A percentile compares a stretch with the other conserved stretches of the same genome.
phyloP scores from a whole-genome alignment of 2,329 filamentous ascomycete species.

The Calonectria henricotiae region DNA sequence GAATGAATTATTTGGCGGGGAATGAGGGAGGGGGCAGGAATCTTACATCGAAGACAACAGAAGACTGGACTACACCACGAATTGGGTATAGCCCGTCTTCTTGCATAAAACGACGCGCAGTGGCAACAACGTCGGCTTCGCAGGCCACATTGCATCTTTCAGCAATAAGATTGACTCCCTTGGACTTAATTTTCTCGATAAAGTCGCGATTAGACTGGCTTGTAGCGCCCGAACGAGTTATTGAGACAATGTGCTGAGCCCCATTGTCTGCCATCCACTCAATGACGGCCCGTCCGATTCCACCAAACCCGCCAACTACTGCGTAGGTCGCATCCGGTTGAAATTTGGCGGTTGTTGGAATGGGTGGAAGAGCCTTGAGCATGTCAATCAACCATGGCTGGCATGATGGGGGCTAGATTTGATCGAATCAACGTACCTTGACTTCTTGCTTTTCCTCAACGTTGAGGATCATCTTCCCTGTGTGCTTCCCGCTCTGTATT shows the following conservation, averaged over 20 bases:
- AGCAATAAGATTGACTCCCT: not conserved
- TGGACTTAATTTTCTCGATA: not conserved
- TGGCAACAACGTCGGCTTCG: not conserved
- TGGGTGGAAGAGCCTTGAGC: not conserved
- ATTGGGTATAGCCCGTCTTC: not conserved
- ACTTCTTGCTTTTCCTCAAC: not conserved
- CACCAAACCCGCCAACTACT: not conserved
- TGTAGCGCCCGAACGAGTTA: not conserved
- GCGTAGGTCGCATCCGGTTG: conserved; percentile 1
- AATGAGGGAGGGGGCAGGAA: no score
- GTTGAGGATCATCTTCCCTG: not conserved
- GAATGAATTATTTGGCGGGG: not conserved
- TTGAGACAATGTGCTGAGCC: conserved; percentile 9
- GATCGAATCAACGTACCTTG: not conserved
- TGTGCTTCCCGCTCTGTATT: not conserved
- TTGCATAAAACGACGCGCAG: not conserved
- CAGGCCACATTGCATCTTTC: not conserved
- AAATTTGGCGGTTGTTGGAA: not conserved
- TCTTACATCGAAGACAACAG: conserved; percentile 12
- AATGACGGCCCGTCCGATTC: not conserved
- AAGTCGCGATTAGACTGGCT: not conserved
- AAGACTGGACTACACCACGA: conserved; percentile 1
- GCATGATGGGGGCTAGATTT: not conserved
- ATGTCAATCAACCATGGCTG: not conserved
- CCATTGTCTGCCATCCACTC: conserved; percentile 13